A percentile compares a stretch with the other conserved stretches of the same genome.
phyloP scores from a whole-genome alignment of 352 stramenopile genomes.

The Globisporangium cederbergense region DNA sequence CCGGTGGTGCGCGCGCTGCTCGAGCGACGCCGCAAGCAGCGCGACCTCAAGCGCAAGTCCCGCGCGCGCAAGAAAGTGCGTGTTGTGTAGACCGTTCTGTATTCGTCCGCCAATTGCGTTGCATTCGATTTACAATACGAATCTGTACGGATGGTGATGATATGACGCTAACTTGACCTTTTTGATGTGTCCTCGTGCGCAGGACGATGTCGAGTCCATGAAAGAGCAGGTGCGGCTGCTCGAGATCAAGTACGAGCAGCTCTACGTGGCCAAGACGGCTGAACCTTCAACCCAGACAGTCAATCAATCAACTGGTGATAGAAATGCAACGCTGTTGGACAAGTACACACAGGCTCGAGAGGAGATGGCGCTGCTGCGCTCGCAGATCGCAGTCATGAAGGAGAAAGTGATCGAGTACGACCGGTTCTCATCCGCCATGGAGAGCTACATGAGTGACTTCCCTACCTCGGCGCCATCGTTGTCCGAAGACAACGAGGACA shows the following conservation, averaged over 20 bases:
- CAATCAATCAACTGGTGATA: conserved; percentile 3
- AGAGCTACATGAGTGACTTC: conserved; percentile 31
- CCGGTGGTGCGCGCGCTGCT: conserved; percentile 5
- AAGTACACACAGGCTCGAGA: conserved; percentile 29
- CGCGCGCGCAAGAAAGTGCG: conserved; percentile 20
- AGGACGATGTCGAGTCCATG: conserved; percentile 46
- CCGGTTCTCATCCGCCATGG: conserved; percentile 36
- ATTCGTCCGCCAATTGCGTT: not conserved
- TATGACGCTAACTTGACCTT: not conserved
- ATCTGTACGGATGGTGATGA: not conserved
- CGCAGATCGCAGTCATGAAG: conserved; percentile 33
- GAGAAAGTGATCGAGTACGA: conserved; percentile 34
- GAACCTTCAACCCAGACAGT: not conserved
- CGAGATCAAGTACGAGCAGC: conserved; percentile 30
- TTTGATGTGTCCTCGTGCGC: not conserved
- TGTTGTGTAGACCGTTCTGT: not conserved
- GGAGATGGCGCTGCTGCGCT: conserved; percentile 30
- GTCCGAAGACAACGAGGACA: not conserved
- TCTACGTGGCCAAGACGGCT: conserved; percentile 21
- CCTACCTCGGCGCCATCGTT: conserved; percentile 8
- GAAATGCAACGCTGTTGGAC: conserved; percentile 14
- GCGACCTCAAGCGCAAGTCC: conserved; percentile 20
- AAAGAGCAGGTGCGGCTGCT: conserved; percentile 31
- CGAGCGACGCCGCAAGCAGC: conserved; percentile 19
- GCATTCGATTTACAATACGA: not conserved